Base-by-base conservation (phyloP, 2,329 filamentous ascomycete species). In the Fonsecaea pedrosoi region DNA sequence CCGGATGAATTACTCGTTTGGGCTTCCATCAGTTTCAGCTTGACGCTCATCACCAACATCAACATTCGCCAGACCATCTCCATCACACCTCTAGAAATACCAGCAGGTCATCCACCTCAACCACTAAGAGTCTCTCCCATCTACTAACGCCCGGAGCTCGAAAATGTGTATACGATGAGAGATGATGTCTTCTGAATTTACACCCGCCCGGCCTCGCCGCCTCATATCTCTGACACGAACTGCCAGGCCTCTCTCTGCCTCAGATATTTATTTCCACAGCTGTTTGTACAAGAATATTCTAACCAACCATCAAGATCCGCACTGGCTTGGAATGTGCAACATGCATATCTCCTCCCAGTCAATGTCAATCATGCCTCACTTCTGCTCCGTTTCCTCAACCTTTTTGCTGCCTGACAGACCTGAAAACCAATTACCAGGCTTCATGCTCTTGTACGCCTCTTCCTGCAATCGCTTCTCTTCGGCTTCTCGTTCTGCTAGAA, bases 371-470 rank as follows among this genome's bases (percentile, higher is more conserved):
- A 37, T 37, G n/a, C 57, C 40, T 65, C 53, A 69, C 55, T 70
- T 69, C 48, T 67, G 67, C 59, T 70, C 62, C 54, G 68, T 66
- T 71, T 75, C 76, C 72, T 66, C 74, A 70, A 50, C 71, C 71
- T 30, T 72, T 56, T 78, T 74, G 58, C 76, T 76, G 54, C 82
- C 82, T 70, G 86, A 83, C 75, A 83, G 81, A 58, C 87, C 83
- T 42, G 85, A 84, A 74, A 95, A 89, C 64, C 68, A 72, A 37
- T 68, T 67, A 34, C 89, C 90, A 66, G 86, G 87, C 86, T 94
- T 95, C 92, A 97, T 96, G 76, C 87, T 92, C 81, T 90, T 91
- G 90, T 96, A 94, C 74, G 90, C 90, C 80, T 96, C 93, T 75
- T 96, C 91, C 79, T 94, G 91, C 70, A 89, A 85, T 83, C 92